phyloP scores from a whole-genome alignment of 2,329 filamentous ascomycete species.

The Bretziella fagacearum region DNA sequence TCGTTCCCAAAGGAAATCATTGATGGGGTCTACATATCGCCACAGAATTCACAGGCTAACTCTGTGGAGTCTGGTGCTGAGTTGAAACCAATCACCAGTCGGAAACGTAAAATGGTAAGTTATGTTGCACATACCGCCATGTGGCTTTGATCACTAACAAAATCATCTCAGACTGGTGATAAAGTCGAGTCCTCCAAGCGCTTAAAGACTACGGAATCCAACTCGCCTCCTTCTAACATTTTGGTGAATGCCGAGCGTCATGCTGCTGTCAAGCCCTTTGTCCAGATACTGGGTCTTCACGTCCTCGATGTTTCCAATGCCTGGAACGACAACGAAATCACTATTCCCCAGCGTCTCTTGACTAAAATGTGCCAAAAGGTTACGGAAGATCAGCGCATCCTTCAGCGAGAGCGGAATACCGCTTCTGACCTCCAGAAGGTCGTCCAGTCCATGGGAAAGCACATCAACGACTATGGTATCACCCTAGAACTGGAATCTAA shows the following conservation, averaged over 20 bases:
- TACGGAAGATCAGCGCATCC: conserved; percentile 26
- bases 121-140: conserved; percentile 20
- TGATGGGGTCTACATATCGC: conserved; percentile 29
- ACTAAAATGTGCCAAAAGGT: conserved; percentile 15
- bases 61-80: conserved; percentile 2
- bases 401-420: conserved; percentile 22
- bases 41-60: conserved; percentile 16
- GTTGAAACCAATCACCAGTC: conserved; percentile 4
- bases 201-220: conserved; percentile 6
- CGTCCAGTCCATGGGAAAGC: conserved; percentile 28
- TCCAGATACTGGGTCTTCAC: conserved; percentile 12
- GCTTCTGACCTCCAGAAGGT: conserved; percentile 23
- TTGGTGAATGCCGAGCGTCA: conserved; percentile 13
- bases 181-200: conserved; percentile 8
- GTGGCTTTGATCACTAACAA: background rate
- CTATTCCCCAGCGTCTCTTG: conserved; percentile 10
- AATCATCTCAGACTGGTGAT: conserved; percentile 1
- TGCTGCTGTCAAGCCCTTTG: conserved; percentile 10
- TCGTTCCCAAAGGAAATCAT: conserved; percentile 32
- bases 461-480: conserved; percentile 29
- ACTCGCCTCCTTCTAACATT: background rate
- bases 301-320: conserved; percentile 9
- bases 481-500: conserved; percentile 30
- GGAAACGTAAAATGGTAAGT: conserved; percentile 34
- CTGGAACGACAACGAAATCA: conserved; percentile 7